Evolutionary conservation across 1,139 yeast genomes (phyloP).

Genomic region (Trichomonascaceae sp.): DNA sequence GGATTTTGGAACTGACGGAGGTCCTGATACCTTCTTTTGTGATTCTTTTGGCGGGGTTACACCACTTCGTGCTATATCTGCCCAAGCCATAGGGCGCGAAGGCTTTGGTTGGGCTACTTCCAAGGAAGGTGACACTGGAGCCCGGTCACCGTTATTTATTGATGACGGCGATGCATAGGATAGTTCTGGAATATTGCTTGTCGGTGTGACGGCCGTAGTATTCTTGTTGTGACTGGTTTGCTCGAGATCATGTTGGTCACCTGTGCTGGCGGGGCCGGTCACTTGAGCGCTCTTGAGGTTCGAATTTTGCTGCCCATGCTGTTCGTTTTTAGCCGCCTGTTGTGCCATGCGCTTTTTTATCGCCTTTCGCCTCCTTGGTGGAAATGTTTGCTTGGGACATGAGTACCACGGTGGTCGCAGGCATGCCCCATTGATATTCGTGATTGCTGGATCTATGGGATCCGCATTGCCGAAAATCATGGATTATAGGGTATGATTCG

Average conservation of each 20-base stretch:
- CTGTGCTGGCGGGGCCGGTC: conserved; percentile 3
- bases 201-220: neutral
- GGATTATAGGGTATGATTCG: neutral
- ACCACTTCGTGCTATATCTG: conserved; percentile 5
- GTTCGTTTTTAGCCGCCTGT: no score
- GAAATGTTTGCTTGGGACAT: conserved; percentile 7
- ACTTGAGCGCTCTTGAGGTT: conserved; percentile 1
- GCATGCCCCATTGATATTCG: no score
- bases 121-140: neutral
- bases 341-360: no score
- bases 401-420: conserved; percentile 11
- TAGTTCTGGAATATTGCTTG: conserved; percentile 1
- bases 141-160: neutral
- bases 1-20: no score
- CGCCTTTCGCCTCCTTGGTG: conserved; percentile 6
- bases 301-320: conserved; percentile 3
- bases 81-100: conserved; percentile 5
- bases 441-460: no score
- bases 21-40: conserved; percentile 3
- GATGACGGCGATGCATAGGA: neutral
- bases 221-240: conserved; percentile 1
- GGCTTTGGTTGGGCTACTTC: neutral
- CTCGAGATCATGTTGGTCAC: conserved; percentile 1
- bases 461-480: neutral
- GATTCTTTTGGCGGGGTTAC: conserved; percentile 1